A percentile compares a stretch with the other conserved stretches of the same genome.
Evolutionary conservation across 805 yeast genomes (phyloP).

Genomic region (Starmerella khaoyaiensis): DNA sequence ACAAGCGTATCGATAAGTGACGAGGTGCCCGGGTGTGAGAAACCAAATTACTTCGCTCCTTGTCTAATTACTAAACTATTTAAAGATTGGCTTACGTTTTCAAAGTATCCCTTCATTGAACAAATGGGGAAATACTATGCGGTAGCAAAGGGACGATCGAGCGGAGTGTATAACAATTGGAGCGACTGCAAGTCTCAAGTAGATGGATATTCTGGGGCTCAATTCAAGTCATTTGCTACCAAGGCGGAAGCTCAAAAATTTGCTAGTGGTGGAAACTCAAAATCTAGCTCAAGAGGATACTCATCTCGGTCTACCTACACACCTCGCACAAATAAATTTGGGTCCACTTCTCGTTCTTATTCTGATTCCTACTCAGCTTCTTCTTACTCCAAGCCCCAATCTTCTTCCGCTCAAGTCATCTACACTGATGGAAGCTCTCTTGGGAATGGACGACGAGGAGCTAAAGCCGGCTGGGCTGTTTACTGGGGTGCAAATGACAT

Average conservation of each 20-base stretch:
- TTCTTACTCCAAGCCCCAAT: too few species aligned
- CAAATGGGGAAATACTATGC: constrained; percentile 35
- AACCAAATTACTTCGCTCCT: too few species aligned
- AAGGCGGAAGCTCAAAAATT: constrained; percentile 39
- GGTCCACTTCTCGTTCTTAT: too few species aligned
- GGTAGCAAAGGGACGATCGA: constrained; percentile 38
- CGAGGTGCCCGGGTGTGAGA: too few species aligned
- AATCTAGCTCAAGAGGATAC: neutral
- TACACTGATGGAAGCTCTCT: constrained; percentile 73
- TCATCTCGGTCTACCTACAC: too few species aligned
- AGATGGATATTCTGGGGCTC: constrained; percentile 43
- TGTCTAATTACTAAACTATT: too few species aligned
- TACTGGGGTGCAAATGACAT: constrained; percentile 46
- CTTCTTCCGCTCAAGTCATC: constrained; percentile 28
- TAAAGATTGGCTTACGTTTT: too few species aligned
- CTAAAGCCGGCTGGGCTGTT: constrained; percentile 61
- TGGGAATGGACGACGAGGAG: constrained; percentile 39
- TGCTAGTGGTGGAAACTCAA: constrained; percentile 16
- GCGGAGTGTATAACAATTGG: constrained; percentile 56
- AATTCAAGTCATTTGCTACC: constrained; percentile 42
- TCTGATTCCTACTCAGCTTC: too few species aligned
- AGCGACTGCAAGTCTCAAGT: constrained; percentile 34
- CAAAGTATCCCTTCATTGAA: neutral
- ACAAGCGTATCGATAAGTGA: too few species aligned
- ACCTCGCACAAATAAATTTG: too few species aligned